phyloP scores from a whole-genome alignment of 176 grass and related monocot species.

The Phoenix roebelenii region DNA sequence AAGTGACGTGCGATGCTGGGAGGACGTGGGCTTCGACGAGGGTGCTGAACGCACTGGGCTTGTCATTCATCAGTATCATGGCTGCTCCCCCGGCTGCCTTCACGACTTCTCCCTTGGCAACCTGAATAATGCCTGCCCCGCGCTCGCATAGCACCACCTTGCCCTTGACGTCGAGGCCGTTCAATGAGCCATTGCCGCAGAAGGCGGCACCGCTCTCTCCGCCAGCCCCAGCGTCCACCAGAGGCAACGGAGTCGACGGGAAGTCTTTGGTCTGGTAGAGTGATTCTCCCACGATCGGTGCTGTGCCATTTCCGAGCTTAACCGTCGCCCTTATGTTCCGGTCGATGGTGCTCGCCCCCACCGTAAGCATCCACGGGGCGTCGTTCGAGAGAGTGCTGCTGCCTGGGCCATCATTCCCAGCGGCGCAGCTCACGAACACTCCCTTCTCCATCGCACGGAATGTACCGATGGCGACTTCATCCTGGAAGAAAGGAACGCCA shows the following conservation, averaged over 20 bases:
- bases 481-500: not conserved
- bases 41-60: conserved; percentile 20
- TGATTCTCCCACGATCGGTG: conserved; percentile 34
- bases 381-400: conserved; percentile 20
- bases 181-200: conserved; percentile 1
- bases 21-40: conserved; percentile 30
- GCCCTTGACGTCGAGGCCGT: conserved; percentile 21
- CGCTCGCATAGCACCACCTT: conserved; percentile 46
- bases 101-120: conserved; percentile 2
- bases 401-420: conserved; percentile 27
- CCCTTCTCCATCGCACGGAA: conserved; percentile 30
- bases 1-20: conserved; percentile 31
- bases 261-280: conserved; percentile 18
- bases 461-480: conserved; percentile 12
- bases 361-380: conserved; percentile 59
- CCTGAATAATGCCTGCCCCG: not conserved
- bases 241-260: not conserved
- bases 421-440: conserved; percentile 37
- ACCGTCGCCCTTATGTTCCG: conserved; percentile 24
- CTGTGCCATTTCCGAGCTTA: conserved; percentile 26
- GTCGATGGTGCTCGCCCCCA: conserved; percentile 56
- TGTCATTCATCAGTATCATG: conserved; percentile 40
- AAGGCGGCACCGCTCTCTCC: not conserved
- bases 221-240: not conserved
- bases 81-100: conserved; percentile 26